Evolutionary conservation across 108 stramenopile species (phyloP), one percentile per base, ranked within the genome.

Genomic region (Aurantiochytrium sp.): DNA sequence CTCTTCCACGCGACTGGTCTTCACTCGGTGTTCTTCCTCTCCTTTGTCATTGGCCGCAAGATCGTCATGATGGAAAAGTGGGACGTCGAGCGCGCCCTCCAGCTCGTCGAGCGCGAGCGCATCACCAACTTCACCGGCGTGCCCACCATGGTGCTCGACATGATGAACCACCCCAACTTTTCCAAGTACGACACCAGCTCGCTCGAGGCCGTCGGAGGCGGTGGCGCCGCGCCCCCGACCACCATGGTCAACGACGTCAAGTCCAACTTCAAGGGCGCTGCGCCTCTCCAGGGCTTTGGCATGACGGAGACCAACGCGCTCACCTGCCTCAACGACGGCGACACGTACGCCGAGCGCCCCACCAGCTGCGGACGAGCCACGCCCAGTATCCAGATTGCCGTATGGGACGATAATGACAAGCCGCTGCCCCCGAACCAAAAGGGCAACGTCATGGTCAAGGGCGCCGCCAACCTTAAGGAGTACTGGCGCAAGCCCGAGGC

Each of bases 401-500:
- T 81, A 0, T 81, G 73, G 73, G 73, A 81, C 30, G 73, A 81
- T 17, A 81, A 81, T 12, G 45, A 81, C 45, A 41, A 81, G 42
- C 39, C 39, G 21, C 42, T 81, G 45, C 73, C 73, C 39, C 36
- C 73, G 12, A 24, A 24, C 45, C n/a, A n/a, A n/a, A 22, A 24
- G 17, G 86, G 86, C 22, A 37, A 65, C 5, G 55, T 87, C 86
- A 59, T 55, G 86, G 48, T 87, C 55, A 55, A 55, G 32, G 86
- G 86, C 19, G 55, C 55, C 8, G 48, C 55, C 4, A 31, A 50
- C 55, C 36, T 96, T 93, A 95, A 94, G 93, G 95, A 94, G 45
- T 96, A 96, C 90, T 95, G 68, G 91, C 95, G 95, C 88, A 96
- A 96, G 85, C 89, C 91, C 12, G 95, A 96, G 73, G 95, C 95